These are phyloP conservation scores for Fusarium metavorans DNA, from an alignment of 2,329 filamentous ascomycete genomes.

Conservation along the genomic window DNA sequence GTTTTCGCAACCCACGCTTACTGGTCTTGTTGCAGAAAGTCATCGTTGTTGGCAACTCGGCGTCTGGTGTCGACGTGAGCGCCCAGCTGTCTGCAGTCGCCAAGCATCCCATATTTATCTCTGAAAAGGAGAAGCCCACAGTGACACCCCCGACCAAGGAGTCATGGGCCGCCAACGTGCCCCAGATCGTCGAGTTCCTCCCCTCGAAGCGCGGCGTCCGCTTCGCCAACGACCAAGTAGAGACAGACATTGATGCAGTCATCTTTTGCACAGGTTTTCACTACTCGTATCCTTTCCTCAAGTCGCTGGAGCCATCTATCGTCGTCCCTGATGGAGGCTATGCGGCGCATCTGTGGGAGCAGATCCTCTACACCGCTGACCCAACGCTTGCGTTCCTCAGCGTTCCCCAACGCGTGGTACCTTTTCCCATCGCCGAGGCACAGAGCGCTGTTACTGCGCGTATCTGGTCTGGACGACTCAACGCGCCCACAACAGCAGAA, in stretches of 20 bases:
- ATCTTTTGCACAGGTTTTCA: constrained; percentile 91
- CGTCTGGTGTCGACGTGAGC: constrained; percentile 78
- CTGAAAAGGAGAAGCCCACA: constrained; percentile 55
- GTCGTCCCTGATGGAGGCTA: constrained; percentile 71
- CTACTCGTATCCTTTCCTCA: constrained; percentile 81
- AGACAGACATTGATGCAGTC: constrained; percentile 76
- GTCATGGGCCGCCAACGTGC: constrained; percentile 50
- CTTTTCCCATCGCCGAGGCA: constrained; percentile 77
- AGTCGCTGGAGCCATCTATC: constrained; percentile 57
- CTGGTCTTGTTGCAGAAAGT: constrained; percentile 66
- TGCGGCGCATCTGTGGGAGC: constrained; percentile 77
- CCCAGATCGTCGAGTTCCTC: constrained; percentile 61
- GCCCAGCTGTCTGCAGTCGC: constrained; percentile 70
- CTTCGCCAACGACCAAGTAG: constrained; percentile 73
- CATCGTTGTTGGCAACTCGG: constrained; percentile 75
- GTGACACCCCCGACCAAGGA: constrained; percentile 45
- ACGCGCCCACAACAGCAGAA: constrained; percentile 62
- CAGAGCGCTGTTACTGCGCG: constrained; percentile 76
- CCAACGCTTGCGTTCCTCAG: constrained; percentile 76
- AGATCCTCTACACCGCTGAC: constrained; percentile 74
- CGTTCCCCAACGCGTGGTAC: constrained; percentile 76
- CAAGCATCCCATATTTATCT: constrained; percentile 66
- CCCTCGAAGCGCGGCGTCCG: constrained; percentile 62
- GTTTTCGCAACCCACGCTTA: not conserved
- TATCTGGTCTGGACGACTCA: constrained; percentile 72